Percentiles rank a stretch among this genome's conserved stretches.
Conservation (phyloP, 1,139 yeast genomes). For the Yamadazyma jaroonii region DNA sequence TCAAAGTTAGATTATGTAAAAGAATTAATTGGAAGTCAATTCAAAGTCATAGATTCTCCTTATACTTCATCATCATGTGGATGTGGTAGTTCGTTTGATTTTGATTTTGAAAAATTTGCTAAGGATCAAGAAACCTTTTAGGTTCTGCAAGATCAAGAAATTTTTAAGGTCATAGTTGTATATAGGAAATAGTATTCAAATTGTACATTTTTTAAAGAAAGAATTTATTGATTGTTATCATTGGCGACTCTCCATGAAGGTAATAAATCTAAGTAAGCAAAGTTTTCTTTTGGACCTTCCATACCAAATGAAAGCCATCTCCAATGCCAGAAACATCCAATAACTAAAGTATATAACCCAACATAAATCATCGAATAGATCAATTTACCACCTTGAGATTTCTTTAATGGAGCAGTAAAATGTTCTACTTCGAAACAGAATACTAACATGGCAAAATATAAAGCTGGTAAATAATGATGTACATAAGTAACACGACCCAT, state of each 20-base stretch:
- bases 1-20: constrained; percentile 87
- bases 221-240: constrained; percentile 23
- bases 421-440: constrained; percentile 74
- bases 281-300: constrained; percentile 74
- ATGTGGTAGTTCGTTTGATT: constrained; percentile 93
- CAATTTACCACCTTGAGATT: constrained; percentile 20
- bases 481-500: constrained; percentile 98
- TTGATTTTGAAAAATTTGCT: constrained; percentile 61
- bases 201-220: no score
- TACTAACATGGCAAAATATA: constrained; percentile 90
- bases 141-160: no score
- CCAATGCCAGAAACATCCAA: constrained; percentile 69
- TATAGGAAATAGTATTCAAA: not conserved
- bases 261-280: constrained; percentile 71
- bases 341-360: constrained; percentile 53
- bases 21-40: constrained; percentile 92
- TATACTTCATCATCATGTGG: constrained; percentile 93
- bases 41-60: constrained; percentile 87
- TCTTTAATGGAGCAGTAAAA: constrained; percentile 44
- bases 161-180: not conserved
- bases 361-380: constrained; percentile 34
- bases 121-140: constrained; percentile 9
- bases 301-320: constrained; percentile 85
- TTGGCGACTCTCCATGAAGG: constrained; percentile 62
- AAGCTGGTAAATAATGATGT: constrained; percentile 95